Evolutionary conservation across 208 protist genomes (phyloP).

Genomic region (Sergeia podlipaevii): DNA sequence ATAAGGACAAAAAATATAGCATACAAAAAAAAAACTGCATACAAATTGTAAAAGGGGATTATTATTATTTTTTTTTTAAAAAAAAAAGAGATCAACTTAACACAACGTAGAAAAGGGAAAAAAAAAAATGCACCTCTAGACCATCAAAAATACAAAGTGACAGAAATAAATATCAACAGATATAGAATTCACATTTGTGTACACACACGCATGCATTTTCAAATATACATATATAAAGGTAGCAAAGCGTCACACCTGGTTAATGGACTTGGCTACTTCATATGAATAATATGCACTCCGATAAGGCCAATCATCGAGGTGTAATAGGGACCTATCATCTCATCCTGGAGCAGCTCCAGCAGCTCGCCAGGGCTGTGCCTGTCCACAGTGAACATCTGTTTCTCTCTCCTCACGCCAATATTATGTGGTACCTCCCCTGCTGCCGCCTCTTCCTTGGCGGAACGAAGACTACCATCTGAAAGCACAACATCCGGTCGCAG

Average conservation of each 20-base stretch:
- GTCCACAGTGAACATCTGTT: constrained; percentile 13
- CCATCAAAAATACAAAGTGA: no score
- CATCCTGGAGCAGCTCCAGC: constrained; percentile 39
- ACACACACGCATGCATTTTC: background rate
- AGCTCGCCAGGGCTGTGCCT: background rate
- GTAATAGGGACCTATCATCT: constrained; percentile 68
- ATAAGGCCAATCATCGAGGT: constrained; percentile 59
- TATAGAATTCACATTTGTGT: no score
- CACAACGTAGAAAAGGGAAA: no score
- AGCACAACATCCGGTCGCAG: constrained; percentile 33
- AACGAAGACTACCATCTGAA: constrained; percentile 30
- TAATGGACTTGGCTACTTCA: background rate
- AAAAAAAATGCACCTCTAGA: no score
- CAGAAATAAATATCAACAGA: no score
- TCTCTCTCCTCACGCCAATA: no score
- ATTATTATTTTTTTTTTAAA: no score
- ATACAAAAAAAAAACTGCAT: no score
- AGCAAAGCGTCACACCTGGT: background rate
- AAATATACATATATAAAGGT: background rate
- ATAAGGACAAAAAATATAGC: no score
- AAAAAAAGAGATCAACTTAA: no score
- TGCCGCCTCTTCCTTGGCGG: background rate
- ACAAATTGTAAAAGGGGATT: no score
- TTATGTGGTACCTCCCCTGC: background rate
- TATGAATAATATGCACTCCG: constrained; percentile 54